A percentile compares a stretch with the other conserved stretches of the same genome.
phyloP scores from a whole-genome alignment of 768 basidiomycete species.

The Thelephora ganbajun region DNA sequence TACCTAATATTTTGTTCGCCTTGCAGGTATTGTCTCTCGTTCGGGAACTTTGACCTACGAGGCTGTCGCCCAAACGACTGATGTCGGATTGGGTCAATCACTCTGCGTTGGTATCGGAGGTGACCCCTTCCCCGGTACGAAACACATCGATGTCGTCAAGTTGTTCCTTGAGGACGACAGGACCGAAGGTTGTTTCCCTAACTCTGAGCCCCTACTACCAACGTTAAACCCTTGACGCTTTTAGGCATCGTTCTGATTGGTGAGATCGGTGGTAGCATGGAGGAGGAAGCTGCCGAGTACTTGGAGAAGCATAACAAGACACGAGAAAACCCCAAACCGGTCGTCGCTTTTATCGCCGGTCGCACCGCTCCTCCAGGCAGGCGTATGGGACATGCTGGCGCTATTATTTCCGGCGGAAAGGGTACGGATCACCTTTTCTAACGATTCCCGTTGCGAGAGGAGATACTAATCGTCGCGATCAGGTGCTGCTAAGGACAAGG shows the following conservation, averaged over 20 bases:
- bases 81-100: conserved; percentile 91
- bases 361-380: conserved; percentile 95
- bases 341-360: conserved; percentile 96
- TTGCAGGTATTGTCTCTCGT: conserved; percentile 79
- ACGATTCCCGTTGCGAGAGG: neutral
- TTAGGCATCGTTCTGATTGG: conserved; percentile 94
- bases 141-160: conserved; percentile 91
- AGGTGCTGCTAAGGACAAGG: conserved; percentile 91
- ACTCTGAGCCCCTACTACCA: neutral
- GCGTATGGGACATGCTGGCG: conserved; percentile 97
- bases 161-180: conserved; percentile 90
- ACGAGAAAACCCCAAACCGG: conserved; percentile 76
- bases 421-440: conserved; percentile 29
- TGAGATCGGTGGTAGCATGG: conserved; percentile 98
- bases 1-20: neutral
- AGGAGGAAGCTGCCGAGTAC: conserved; percentile 98
- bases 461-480: conserved; percentile 2
- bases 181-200: conserved; percentile 60
- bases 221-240: conserved; percentile 1
- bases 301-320: conserved; percentile 88
- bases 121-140: conserved; percentile 92
- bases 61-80: conserved; percentile 94
- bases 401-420: conserved; percentile 96
- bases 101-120: conserved; percentile 96
- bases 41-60: conserved; percentile 97